Conservation (phyloP, 2,329 filamentous ascomycete genomes). For the Metarhizium robertsii region DNA sequence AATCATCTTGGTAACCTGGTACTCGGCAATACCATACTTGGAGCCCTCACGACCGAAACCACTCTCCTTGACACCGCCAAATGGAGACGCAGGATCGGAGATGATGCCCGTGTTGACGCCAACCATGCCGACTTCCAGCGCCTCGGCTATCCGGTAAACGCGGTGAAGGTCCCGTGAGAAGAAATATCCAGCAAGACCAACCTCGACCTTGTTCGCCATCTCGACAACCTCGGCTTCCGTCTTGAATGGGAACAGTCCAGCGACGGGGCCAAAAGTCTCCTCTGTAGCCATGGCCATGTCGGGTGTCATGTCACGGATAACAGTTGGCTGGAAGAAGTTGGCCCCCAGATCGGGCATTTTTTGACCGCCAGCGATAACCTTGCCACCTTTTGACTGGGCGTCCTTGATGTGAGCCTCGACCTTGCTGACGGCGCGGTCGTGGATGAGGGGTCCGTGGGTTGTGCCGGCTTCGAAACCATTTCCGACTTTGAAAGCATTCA, state of each 20-base stretch:
- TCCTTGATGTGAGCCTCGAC: slow-evolving; percentile 73
- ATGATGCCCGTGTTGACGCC: slow-evolving; percentile 70
- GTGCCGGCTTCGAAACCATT: slow-evolving; percentile 60
- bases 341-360: slow-evolving; percentile 62
- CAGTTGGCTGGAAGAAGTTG: slow-evolving; percentile 87
- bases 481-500: slow-evolving; percentile 66
- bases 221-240: slow-evolving; percentile 82
- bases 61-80: slow-evolving; percentile 75
- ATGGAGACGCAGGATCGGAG: slow-evolving; percentile 49
- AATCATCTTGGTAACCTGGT: slow-evolving; percentile 60
- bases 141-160: slow-evolving; percentile 53
- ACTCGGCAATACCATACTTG: slow-evolving; percentile 69
- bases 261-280: slow-evolving; percentile 94
- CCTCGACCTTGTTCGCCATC: slow-evolving; percentile 71
- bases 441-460: slow-evolving; percentile 78
- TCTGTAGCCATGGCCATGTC: slow-evolving; percentile 79
- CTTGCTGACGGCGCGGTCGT: slow-evolving; percentile 71
- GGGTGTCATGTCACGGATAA: slow-evolving; percentile 75
- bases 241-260: slow-evolving; percentile 79
- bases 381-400: slow-evolving; percentile 67
- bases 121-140: slow-evolving; percentile 78
- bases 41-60: slow-evolving; percentile 75
- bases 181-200: slow-evolving; percentile 92
- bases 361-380: slow-evolving; percentile 66
- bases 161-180: slow-evolving; percentile 60